These are phyloP conservation scores for Trichoderma citrinoviride DNA, from an alignment of 2,329 filamentous ascomycete species.

Conservation along the genomic window DNA sequence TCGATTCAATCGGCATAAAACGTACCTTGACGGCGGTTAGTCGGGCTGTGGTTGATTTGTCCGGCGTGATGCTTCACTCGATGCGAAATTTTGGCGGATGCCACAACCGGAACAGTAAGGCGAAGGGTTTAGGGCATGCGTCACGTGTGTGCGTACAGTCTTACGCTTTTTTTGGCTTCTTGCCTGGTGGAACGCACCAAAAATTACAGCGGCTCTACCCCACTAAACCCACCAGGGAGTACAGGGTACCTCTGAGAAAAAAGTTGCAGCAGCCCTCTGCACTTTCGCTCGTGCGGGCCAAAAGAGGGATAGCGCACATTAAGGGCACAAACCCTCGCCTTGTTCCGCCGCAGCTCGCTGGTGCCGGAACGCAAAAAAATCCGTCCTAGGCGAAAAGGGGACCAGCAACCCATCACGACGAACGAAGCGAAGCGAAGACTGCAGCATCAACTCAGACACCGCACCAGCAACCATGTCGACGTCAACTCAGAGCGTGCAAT, in stretches of 20 bases:
- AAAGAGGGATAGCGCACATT: conserved; percentile 31
- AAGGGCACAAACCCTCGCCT: conserved; percentile 37
- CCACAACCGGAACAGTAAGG: conserved; percentile 31
- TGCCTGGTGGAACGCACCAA: not conserved
- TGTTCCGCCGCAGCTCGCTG: conserved; percentile 6
- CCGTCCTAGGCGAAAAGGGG: conserved; percentile 22
- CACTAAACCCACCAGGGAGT: not conserved
- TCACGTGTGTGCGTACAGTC: conserved; percentile 30
- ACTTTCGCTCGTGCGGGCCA: conserved; percentile 16
- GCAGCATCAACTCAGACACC: conserved; percentile 26
- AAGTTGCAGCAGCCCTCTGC: not conserved
- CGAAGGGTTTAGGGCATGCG: conserved; percentile 37
- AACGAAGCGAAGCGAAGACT: conserved; percentile 17
- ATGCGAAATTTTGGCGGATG: conserved; percentile 39
- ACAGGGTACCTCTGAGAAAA: not conserved
- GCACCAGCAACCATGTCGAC: conserved; percentile 66
- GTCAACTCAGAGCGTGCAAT: conserved; percentile 79
- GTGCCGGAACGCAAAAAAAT: conserved; percentile 27
- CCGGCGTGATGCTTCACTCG: conserved; percentile 37
- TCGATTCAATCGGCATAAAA: conserved; percentile 9
- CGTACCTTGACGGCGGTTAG: conserved; percentile 44
- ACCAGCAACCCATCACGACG: conserved; percentile 22
- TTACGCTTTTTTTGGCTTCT: not conserved
- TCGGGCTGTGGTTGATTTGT: conserved; percentile 36
- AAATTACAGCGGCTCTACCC: not conserved